Conservation (phyloP, 2,329 filamentous ascomycete genomes). For the Dothistroma septosporum region DNA sequence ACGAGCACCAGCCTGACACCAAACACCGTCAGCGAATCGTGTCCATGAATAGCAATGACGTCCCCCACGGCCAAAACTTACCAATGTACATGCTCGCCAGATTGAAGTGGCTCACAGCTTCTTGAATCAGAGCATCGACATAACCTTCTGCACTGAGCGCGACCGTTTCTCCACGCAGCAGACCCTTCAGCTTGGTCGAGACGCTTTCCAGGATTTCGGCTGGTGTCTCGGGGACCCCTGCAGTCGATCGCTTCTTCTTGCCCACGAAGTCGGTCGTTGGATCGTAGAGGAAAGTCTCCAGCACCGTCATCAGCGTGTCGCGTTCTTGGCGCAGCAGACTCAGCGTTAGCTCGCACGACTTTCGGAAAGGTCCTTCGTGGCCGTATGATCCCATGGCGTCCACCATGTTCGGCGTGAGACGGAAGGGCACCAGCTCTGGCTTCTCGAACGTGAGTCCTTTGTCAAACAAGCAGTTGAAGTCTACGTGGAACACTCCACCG, state of each 20-base stretch:
- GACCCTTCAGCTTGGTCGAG: slow-evolving; percentile 75
- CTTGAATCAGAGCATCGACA: slow-evolving; percentile 88
- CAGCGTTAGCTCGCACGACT: slow-evolving; percentile 84
- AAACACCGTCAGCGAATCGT: slow-evolving; percentile 1
- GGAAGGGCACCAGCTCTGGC: slow-evolving; percentile 91
- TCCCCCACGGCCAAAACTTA: slow-evolving; percentile 6
- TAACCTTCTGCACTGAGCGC: slow-evolving; percentile 93
- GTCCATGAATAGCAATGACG: neutral
- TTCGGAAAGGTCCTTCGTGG: slow-evolving; percentile 85
- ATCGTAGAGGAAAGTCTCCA: slow-evolving; percentile 96
- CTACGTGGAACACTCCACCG: slow-evolving; percentile 92
- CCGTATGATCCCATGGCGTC: slow-evolving; percentile 95
- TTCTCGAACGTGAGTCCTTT: slow-evolving; percentile 94
- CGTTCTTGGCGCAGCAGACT: slow-evolving; percentile 81
- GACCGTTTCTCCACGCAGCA: slow-evolving; percentile 82
- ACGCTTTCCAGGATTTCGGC: slow-evolving; percentile 86
- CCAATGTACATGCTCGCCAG: slow-evolving; percentile 95
- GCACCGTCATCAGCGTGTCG: slow-evolving; percentile 93
- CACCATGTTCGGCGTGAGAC: slow-evolving; percentile 97
- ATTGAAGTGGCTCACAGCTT: slow-evolving; percentile 75
- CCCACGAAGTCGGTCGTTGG: slow-evolving; percentile 90
- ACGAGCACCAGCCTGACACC: slow-evolving; percentile 23
- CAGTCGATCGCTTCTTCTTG: slow-evolving; percentile 56
- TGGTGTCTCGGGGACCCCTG: slow-evolving; percentile 61
- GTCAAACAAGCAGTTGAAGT: slow-evolving; percentile 99